These are phyloP conservation scores for Gossypium raimondii DNA, from an alignment of 345 rosid species.

Conservation along the genomic window DNA sequence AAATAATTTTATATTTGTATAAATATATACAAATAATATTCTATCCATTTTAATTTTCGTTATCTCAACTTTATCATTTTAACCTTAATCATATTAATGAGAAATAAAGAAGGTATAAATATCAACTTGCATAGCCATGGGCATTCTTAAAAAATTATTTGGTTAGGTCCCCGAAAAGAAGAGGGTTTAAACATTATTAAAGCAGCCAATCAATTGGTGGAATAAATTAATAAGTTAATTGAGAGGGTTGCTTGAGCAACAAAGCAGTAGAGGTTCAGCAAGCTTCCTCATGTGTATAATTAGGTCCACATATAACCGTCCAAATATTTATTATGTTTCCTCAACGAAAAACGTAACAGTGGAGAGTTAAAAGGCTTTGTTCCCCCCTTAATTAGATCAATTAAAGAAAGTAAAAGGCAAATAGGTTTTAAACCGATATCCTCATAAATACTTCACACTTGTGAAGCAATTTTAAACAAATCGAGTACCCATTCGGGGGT, in stretches of 20 bases:
- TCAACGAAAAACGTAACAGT: neutral
- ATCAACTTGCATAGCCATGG: no score
- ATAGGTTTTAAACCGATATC: neutral
- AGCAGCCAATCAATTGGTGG: neutral
- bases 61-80: no score
- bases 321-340: neutral
- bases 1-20: no score
- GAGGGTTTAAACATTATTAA: neutral
- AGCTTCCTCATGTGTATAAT: neutral
- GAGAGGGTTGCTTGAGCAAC: neutral
- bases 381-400: neutral
- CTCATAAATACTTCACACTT: conserved; percentile 8
- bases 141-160: no score
- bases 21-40: no score
- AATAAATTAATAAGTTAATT: neutral
- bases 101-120: no score
- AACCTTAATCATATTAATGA: no score
- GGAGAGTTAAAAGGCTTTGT: neutral
- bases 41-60: no score
- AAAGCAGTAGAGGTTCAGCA: neutral
- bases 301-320: conserved; percentile 11
- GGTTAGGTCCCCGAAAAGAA: neutral
- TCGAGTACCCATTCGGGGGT: neutral
- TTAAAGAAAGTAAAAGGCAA: conserved; percentile 6
- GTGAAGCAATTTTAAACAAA: neutral